A percentile compares a stretch with the other conserved stretches of the same genome.
These are phyloP conservation scores for Protostelium mycophagum DNA, from an alignment of 78 protist species.

Conservation along the genomic window DNA sequence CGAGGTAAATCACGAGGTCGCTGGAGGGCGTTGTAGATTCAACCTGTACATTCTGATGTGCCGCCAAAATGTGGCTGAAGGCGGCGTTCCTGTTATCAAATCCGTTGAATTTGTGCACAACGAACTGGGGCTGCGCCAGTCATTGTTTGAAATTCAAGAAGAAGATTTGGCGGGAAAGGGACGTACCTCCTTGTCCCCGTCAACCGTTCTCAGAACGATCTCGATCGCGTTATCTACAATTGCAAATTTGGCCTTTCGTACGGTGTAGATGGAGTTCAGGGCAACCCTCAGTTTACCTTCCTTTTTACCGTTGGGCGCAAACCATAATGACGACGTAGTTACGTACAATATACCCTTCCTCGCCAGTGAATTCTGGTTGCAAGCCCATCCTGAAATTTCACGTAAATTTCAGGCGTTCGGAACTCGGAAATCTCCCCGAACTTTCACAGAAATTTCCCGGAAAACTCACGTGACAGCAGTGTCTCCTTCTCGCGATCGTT, in stretches of 20 bases:
- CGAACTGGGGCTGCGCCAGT: not conserved
- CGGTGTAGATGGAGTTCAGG: not conserved
- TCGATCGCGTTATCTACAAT: not conserved
- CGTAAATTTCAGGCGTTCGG: not conserved
- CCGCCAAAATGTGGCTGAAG: not conserved
- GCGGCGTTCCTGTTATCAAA: not conserved
- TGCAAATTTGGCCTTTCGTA: not conserved
- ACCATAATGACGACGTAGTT: not conserved
- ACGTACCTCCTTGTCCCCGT: not conserved
- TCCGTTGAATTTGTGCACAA: not conserved
- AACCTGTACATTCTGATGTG: not conserved
- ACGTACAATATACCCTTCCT: not conserved
- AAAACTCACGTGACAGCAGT: not conserved
- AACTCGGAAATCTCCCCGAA: too few species aligned
- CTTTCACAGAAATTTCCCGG: too few species aligned
- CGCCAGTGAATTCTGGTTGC: not conserved
- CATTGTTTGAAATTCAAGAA: not conserved
- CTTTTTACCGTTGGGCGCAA: not conserved
- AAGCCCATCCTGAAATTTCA: not conserved
- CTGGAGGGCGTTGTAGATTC: not conserved
- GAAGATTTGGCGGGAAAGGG: not conserved
- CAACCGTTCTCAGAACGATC: not conserved
- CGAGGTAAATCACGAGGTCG: not conserved
- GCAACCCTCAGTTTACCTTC: not conserved
- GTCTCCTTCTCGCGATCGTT: not conserved